Percentiles rank a stretch among this genome's conserved stretches.
phyloP scores from a whole-genome alignment of 1,284 basidiomycete genomes.

The Ganoderma leucocontextum region DNA sequence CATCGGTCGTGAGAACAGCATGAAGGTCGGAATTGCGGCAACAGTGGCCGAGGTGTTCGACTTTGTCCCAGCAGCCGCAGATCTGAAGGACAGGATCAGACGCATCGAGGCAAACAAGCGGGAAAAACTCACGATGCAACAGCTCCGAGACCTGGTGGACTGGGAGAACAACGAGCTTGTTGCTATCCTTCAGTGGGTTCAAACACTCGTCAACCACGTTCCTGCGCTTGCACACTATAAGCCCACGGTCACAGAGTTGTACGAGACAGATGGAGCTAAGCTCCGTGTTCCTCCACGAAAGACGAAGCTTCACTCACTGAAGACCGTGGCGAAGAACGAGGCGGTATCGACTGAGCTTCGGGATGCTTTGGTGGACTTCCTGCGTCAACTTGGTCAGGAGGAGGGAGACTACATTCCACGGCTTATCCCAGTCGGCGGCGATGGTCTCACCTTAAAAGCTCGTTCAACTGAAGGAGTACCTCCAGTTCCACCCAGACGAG shows the following conservation, averaged over 20 bases:
- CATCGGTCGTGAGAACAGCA: background rate
- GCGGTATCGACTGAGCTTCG: background rate
- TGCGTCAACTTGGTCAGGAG: background rate
- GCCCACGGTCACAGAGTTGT: background rate
- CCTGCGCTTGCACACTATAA: background rate
- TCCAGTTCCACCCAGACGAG: too few relatives aligned
- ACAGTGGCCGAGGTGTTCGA: background rate
- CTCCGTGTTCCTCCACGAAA: background rate
- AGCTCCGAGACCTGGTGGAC: background rate
- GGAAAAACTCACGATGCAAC: background rate
- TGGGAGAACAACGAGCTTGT: background rate
- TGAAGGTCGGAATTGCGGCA: background rate
- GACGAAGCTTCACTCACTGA: background rate
- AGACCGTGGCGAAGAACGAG: background rate
- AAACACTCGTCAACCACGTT: background rate
- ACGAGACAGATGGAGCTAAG: background rate
- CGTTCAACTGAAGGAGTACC: too few relatives aligned
- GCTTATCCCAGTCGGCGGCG: too few relatives aligned
- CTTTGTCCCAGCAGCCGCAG: background rate
- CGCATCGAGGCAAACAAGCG: background rate
- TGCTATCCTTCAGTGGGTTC: background rate
- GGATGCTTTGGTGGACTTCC: background rate
- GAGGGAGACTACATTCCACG: background rate
- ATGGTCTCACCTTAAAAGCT: too few relatives aligned
- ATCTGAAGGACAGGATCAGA: background rate